Percentiles rank a stretch among this genome's conserved stretches.
phyloP scores from a whole-genome alignment of 495 filamentous ascomycete species.

The Melanomma pulvis-pyrius region DNA sequence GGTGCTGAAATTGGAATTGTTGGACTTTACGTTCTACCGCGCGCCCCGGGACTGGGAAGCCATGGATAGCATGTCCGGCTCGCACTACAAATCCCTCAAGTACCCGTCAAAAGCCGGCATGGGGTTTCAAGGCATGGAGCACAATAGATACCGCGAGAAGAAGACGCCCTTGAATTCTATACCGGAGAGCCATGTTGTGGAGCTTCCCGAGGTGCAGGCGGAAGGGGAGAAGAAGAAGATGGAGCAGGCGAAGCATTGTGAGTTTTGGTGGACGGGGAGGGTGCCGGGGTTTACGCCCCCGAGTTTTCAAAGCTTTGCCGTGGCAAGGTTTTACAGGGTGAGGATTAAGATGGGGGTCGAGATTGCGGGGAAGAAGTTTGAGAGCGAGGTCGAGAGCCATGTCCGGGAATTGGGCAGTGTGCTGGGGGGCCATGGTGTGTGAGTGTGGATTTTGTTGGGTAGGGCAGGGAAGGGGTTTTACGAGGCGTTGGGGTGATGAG shows the following conservation, averaged over 20 bases:
- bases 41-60: slow-evolving; percentile 27
- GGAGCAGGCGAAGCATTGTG: slow-evolving; percentile 17
- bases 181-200: slow-evolving; percentile 8
- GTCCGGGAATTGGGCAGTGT: neutral
- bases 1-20: slow-evolving; percentile 22
- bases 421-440: neutral
- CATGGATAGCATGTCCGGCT: slow-evolving; percentile 12
- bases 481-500: neutral
- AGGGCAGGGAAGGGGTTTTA: neutral
- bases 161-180: slow-evolving; percentile 23
- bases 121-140: neutral
- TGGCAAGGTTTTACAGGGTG: slow-evolving; percentile 26
- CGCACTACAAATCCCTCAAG: neutral
- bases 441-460: neutral
- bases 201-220: slow-evolving; percentile 10
- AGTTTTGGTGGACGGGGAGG: slow-evolving; percentile 21
- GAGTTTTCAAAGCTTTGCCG: slow-evolving; percentile 27
- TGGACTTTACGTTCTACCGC: slow-evolving; percentile 28
- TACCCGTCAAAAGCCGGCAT: neutral
- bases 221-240: slow-evolving; percentile 3
- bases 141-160: slow-evolving; percentile 7
- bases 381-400: slow-evolving; percentile 12
- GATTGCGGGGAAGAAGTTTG: slow-evolving; percentile 32
- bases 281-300: slow-evolving; percentile 27
- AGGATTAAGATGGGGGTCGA: slow-evolving; percentile 28